A percentile compares a stretch with the other conserved stretches of the same genome.
Conservation (phyloP, 179 eudicot genomes). For the Beta lomatogona region DNA sequence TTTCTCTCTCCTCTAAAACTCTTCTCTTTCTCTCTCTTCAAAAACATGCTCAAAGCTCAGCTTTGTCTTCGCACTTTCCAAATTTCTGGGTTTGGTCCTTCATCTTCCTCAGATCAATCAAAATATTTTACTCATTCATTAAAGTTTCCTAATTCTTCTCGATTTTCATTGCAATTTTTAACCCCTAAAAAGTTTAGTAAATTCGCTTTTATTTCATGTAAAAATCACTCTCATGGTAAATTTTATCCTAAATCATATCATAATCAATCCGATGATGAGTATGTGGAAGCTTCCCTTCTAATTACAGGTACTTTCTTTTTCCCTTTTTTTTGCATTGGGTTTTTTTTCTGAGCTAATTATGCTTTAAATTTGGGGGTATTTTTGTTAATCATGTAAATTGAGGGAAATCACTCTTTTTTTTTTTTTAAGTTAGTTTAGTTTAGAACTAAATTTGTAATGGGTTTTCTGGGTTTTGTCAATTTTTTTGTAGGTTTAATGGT, state of each 20-base stretch:
- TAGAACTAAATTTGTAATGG: neutral
- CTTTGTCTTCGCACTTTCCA: neutral
- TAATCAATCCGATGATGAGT: constrained; percentile 33
- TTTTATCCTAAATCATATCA: constrained; percentile 24
- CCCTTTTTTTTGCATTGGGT: too few relatives aligned
- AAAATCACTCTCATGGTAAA: constrained; percentile 24
- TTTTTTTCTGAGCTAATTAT: neutral
- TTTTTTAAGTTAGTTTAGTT: neutral
- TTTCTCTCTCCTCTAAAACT: neutral
- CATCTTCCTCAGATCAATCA: constrained; percentile 11
- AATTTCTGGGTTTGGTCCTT: constrained; percentile 6
- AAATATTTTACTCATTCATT: neutral
- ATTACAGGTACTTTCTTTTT: constrained; percentile 27
- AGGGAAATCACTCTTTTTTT: neutral
- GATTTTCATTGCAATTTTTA: constrained; percentile 11
- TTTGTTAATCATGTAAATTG: neutral
- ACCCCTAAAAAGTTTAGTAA: constrained; percentile 7
- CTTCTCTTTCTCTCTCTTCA: neutral
- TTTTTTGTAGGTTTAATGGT: neutral
- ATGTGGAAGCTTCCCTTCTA: constrained; percentile 41
- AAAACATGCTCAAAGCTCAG: constrained; percentile 18
- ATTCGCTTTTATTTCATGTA: constrained; percentile 20
- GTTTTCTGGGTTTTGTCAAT: neutral
- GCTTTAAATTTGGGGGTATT: neutral
- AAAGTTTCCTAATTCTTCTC: neutral